Percentiles rank a stretch among this genome's conserved stretches.
phyloP scores from a whole-genome alignment of 345 rosid species.

The Eucalyptus coolabah region DNA sequence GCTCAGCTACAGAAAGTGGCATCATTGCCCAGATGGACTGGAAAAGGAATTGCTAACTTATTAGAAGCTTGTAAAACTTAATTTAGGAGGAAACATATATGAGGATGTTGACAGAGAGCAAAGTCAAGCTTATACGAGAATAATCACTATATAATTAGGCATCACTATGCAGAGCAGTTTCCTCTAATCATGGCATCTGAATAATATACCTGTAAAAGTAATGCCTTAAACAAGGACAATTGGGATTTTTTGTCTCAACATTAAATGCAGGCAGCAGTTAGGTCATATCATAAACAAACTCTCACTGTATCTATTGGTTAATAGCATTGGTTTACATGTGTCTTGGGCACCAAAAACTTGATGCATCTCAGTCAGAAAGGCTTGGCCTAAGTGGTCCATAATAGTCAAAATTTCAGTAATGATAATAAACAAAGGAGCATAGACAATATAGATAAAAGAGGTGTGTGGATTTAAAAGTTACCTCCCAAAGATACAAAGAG shows the following conservation, averaged over 20 bases:
- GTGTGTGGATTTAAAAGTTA: slow-evolving; percentile 4
- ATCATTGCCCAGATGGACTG: background rate
- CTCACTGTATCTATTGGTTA: background rate
- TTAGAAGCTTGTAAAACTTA: background rate
- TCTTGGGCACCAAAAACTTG: background rate
- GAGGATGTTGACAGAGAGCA: background rate
- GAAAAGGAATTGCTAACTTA: background rate
- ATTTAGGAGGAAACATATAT: background rate
- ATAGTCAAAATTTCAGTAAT: background rate
- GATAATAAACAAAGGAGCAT: background rate
- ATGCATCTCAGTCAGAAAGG: background rate
- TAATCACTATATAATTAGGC: background rate
- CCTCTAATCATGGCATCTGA: background rate
- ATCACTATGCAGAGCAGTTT: background rate
- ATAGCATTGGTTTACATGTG: background rate
- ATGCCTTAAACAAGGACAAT: background rate
- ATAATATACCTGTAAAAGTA: background rate
- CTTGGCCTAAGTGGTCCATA: background rate
- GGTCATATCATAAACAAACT: background rate
- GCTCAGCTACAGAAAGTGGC: background rate
- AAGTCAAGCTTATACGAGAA: background rate
- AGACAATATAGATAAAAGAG: background rate
- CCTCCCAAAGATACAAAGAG: slow-evolving; percentile 99
- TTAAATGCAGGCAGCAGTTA: background rate
- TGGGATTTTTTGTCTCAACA: background rate